Conservation (phyloP, 2,329 filamentous ascomycete species). For the Colletotrichum eleusines region DNA sequence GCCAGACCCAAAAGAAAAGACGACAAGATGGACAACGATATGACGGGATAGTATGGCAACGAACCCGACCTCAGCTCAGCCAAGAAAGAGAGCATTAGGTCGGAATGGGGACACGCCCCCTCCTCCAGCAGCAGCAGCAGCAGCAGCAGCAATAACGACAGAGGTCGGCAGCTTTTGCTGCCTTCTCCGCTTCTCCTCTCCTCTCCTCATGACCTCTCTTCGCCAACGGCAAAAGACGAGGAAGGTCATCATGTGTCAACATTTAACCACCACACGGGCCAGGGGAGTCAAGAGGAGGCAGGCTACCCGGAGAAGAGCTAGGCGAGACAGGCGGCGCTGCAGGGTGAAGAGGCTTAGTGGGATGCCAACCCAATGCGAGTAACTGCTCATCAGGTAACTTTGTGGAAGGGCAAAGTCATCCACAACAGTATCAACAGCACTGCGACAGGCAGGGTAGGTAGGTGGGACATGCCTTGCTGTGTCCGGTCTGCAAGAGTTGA, state of each 20-base stretch:
- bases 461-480: neutral
- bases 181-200: constrained; percentile 10
- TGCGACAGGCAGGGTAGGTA: constrained; percentile 30
- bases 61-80: constrained; percentile 11
- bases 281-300: constrained; percentile 10
- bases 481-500: too few relatives aligned
- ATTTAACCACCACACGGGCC: constrained; percentile 22
- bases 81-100: constrained; percentile 19
- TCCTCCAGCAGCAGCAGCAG: neutral
- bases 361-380: constrained; percentile 24
- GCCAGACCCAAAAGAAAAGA: constrained; percentile 36
- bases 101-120: constrained; percentile 36
- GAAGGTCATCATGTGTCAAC: constrained; percentile 28
- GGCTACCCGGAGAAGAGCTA: constrained; percentile 12
- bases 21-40: constrained; percentile 18
- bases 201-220: neutral
- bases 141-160: neutral
- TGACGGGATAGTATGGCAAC: constrained; percentile 19
- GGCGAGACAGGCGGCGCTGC: constrained; percentile 1
- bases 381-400: constrained; percentile 17
- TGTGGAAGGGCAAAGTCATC: constrained; percentile 13
- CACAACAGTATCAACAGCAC: constrained; percentile 15
- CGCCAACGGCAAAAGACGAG: constrained; percentile 25
- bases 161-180: constrained; percentile 11
- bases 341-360: constrained; percentile 23